These are phyloP conservation scores for Iris macrosiphon DNA, from an alignment of 106 monocot genomes.

Conservation along the genomic window DNA sequence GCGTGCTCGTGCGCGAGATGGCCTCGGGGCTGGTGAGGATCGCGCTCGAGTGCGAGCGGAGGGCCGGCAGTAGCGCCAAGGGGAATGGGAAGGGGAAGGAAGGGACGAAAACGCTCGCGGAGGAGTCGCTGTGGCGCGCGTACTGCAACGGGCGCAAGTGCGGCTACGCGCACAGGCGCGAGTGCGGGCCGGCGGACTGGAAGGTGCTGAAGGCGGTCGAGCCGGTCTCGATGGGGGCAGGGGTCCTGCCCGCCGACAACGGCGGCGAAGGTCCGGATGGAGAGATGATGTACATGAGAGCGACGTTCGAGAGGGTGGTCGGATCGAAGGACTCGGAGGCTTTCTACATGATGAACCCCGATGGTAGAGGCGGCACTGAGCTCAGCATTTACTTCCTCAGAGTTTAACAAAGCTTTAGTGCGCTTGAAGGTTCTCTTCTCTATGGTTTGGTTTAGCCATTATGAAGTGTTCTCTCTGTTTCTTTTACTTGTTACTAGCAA, in stretches of 20 bases:
- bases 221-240: slow-evolving; percentile 56
- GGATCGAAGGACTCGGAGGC: slow-evolving; percentile 63
- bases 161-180: slow-evolving; percentile 27
- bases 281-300: slow-evolving; percentile 66
- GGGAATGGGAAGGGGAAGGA: neutral
- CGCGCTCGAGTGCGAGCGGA: slow-evolving; percentile 31
- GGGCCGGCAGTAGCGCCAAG: neutral
- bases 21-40: slow-evolving; percentile 53
- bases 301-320: slow-evolving; percentile 55
- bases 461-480: too few species aligned
- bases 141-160: slow-evolving; percentile 46
- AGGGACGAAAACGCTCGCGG: neutral
- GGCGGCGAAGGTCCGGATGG: slow-evolving; percentile 8
- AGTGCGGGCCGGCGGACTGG: slow-evolving; percentile 21
- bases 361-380: slow-evolving; percentile 44
- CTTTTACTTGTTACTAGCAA: too few species aligned
- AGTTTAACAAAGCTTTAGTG: slow-evolving; percentile 17
- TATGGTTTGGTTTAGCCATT: too few species aligned
- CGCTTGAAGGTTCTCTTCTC: too few species aligned
- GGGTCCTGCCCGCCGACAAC: slow-evolving; percentile 23
- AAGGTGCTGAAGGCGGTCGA: slow-evolving; percentile 36
- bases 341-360: slow-evolving; percentile 66
- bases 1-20: slow-evolving; percentile 39
- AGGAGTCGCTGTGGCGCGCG: slow-evolving; percentile 23
- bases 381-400: slow-evolving; percentile 64